These are phyloP conservation scores for Ilyonectria sp. DNA, from an alignment of 2,329 filamentous ascomycete genomes.

Conservation along the genomic window DNA sequence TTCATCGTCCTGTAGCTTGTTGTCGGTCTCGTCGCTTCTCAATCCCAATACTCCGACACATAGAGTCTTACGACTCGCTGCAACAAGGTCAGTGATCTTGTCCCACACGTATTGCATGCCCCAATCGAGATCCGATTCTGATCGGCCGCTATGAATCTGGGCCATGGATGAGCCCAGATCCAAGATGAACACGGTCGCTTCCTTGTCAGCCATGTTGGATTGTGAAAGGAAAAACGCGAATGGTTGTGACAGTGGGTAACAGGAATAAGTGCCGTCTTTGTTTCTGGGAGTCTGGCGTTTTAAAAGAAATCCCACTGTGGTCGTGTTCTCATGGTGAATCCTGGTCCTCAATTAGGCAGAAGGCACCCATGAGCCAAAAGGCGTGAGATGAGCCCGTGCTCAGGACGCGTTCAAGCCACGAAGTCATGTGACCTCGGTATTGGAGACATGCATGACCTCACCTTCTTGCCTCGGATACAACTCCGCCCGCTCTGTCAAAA, in stretches of 20 bases:
- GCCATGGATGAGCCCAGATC: constrained; percentile 92
- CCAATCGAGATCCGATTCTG: constrained; percentile 89
- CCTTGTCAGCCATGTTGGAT: constrained; percentile 86
- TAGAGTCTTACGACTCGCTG: constrained; percentile 77
- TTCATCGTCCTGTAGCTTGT: constrained; percentile 77
- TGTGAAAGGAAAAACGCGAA: constrained; percentile 7
- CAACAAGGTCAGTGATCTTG: constrained; percentile 80
- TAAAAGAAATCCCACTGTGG: constrained; percentile 29
- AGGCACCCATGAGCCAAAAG: constrained; percentile 38
- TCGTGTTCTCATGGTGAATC: constrained; percentile 41
- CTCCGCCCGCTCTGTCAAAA: neutral
- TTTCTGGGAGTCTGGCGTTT: constrained; percentile 24
- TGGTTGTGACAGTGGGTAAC: constrained; percentile 1
- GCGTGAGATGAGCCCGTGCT: constrained; percentile 29
- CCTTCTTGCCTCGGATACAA: constrained; percentile 9
- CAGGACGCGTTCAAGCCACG: constrained; percentile 49
- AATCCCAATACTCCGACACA: constrained; percentile 86
- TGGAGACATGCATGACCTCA: constrained; percentile 22
- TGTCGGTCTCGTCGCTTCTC: constrained; percentile 82
- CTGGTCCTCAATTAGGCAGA: constrained; percentile 48
- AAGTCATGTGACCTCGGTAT: constrained; percentile 49
- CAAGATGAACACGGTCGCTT: constrained; percentile 92
- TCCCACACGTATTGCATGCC: constrained; percentile 95
- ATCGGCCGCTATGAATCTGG: constrained; percentile 77
- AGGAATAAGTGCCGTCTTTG: neutral